Evolutionary conservation across 2,329 filamentous ascomycete genomes (phyloP).

Genomic region (Sporothrix pseudoabietina): DNA sequence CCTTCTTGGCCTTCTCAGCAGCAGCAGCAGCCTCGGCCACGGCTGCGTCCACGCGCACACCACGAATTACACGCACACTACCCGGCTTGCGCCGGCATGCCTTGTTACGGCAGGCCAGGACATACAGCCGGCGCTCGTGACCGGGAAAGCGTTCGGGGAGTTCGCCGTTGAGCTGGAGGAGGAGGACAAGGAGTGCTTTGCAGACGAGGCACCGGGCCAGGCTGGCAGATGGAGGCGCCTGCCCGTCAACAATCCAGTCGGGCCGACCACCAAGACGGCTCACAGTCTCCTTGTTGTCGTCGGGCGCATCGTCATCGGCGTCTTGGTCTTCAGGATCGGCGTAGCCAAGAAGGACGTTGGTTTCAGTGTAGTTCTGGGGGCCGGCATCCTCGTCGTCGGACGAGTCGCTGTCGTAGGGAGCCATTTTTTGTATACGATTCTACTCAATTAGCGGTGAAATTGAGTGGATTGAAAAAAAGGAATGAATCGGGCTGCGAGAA

Average conservation of each 20-base stretch:
- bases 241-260: slow-evolving; percentile 76
- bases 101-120: slow-evolving; percentile 79
- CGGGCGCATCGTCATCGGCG: neutral
- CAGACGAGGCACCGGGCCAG: slow-evolving; percentile 87
- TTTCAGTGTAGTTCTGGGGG: slow-evolving; percentile 63
- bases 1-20: slow-evolving; percentile 40
- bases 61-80: slow-evolving; percentile 74
- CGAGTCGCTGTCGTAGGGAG: slow-evolving; percentile 83
- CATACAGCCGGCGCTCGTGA: slow-evolving; percentile 84
- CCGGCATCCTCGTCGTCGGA: slow-evolving; percentile 69
- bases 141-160: slow-evolving; percentile 82
- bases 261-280: slow-evolving; percentile 86
- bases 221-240: slow-evolving; percentile 69
- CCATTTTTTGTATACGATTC: slow-evolving; percentile 52
- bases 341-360: slow-evolving; percentile 88
- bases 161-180: slow-evolving; percentile 90
- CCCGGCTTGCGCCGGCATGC: slow-evolving; percentile 80
- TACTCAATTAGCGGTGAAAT: neutral
- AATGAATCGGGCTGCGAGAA: neutral
- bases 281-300: slow-evolving; percentile 63
- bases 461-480: neutral
- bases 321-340: slow-evolving; percentile 56
- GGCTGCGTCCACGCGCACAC: slow-evolving; percentile 54
- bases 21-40: slow-evolving; percentile 38
- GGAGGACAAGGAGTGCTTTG: slow-evolving; percentile 77